Conservation (phyloP, 2,329 filamentous ascomycete species). For the Thermoascus crustaceus region DNA sequence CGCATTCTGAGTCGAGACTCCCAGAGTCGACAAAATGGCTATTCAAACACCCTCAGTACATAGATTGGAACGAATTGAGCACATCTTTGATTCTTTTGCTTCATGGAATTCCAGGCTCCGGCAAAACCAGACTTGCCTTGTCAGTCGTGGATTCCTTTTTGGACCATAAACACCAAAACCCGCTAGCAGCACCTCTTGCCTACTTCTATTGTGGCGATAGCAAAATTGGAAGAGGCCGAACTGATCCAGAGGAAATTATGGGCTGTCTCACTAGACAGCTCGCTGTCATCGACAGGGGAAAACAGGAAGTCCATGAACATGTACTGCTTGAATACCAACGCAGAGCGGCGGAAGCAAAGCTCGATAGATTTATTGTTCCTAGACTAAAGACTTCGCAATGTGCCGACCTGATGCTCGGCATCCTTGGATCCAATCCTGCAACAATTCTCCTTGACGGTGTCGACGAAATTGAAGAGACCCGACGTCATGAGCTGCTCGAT, state of each 20-base stretch:
- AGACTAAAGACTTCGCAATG: constrained; percentile 9
- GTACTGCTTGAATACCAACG: neutral
- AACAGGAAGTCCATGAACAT: neutral
- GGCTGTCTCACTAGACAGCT: constrained; percentile 8
- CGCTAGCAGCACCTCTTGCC: neutral
- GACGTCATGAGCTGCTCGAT: constrained; percentile 17
- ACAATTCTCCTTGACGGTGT: constrained; percentile 29
- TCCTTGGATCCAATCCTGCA: constrained; percentile 12
- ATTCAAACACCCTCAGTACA: constrained; percentile 8
- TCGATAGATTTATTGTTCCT: constrained; percentile 7
- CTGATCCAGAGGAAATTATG: constrained; percentile 10
- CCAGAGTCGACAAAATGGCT: constrained; percentile 12
- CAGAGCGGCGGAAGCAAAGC: neutral
- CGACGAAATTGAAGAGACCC: constrained; percentile 23
- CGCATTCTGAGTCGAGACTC: constrained; percentile 5
- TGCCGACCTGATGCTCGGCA: constrained; percentile 13
- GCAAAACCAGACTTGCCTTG: constrained; percentile 14
- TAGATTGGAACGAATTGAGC: constrained; percentile 10
- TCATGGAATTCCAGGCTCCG: constrained; percentile 15
- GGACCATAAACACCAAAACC: neutral
- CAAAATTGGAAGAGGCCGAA: constrained; percentile 5
- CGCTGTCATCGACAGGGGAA: constrained; percentile 1
- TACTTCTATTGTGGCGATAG: constrained; percentile 8
- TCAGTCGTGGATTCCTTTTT: constrained; percentile 3
- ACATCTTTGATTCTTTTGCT: constrained; percentile 11